Percentiles rank a stretch among this genome's conserved stretches.
phyloP scores from a whole-genome alignment of 208 protist genomes.

The Leptomonas seymouri region DNA sequence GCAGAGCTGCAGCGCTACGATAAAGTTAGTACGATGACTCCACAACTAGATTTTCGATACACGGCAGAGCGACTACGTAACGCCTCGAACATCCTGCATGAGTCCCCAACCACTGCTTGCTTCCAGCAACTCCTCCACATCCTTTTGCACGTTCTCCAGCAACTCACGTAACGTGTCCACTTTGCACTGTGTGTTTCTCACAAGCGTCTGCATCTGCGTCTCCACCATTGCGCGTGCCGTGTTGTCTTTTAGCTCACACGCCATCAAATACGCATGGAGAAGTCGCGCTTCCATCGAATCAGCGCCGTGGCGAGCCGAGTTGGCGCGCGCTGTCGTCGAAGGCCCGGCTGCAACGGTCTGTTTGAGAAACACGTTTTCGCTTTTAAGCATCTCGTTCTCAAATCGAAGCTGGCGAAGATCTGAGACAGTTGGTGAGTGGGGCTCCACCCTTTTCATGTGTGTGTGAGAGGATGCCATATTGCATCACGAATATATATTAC shows the following conservation, averaged over 20 bases:
- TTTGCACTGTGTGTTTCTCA: slow-evolving; percentile 26
- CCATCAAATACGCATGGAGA: slow-evolving; percentile 50
- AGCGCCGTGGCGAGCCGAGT: slow-evolving; percentile 47
- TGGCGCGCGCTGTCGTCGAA: slow-evolving; percentile 50
- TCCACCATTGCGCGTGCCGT: slow-evolving; percentile 33
- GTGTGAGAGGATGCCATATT: slow-evolving; percentile 1
- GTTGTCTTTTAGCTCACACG: slow-evolving; percentile 35
- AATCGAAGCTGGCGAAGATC: slow-evolving; percentile 46
- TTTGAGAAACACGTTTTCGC: slow-evolving; percentile 52
- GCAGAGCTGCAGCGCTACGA: too few species aligned
- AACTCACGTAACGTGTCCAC: slow-evolving; percentile 41
- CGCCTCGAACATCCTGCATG: background rate
- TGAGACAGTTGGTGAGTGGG: background rate
- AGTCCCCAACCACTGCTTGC: slow-evolving; percentile 19
- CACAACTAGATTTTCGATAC: too few species aligned
- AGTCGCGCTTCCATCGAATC: slow-evolving; percentile 46
- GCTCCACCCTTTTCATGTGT: background rate
- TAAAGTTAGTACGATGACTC: background rate
- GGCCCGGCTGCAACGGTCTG: slow-evolving; percentile 38
- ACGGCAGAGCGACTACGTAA: background rate
- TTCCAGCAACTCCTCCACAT: slow-evolving; percentile 45
- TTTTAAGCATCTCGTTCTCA: slow-evolving; percentile 47
- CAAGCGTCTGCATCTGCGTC: slow-evolving; percentile 40
- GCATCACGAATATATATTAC: too few species aligned
- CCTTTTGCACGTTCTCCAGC: slow-evolving; percentile 45